Evolutionary conservation across 805 yeast genomes (phyloP).

Genomic region (Maudiozyma bulderi): DNA sequence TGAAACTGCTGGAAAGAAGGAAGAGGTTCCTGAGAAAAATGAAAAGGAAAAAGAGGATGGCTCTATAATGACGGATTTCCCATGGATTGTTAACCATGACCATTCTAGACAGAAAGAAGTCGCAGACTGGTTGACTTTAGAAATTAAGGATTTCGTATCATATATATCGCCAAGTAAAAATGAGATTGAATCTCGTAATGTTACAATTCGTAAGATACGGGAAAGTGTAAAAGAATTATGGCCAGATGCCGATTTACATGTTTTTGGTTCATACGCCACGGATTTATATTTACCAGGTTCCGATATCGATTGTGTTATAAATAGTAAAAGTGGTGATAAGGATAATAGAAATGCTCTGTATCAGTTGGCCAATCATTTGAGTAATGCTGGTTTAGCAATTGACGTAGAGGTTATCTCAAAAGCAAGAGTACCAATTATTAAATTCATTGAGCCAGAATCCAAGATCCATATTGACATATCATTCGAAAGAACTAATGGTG

Average conservation of each 20-base stretch:
- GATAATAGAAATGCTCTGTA: slow-evolving; percentile 60
- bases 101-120: slow-evolving; percentile 69
- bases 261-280: slow-evolving; percentile 92
- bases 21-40: not conserved
- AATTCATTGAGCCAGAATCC: slow-evolving; percentile 67
- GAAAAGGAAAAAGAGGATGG: not conserved
- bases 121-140: slow-evolving; percentile 79
- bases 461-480: slow-evolving; percentile 80
- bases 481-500: slow-evolving; percentile 75
- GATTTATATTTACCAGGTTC: slow-evolving; percentile 90
- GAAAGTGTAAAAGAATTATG: slow-evolving; percentile 46
- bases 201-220: slow-evolving; percentile 52
- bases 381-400: slow-evolving; percentile 51
- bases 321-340: slow-evolving; percentile 48
- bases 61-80: slow-evolving; percentile 29
- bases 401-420: slow-evolving; percentile 77
- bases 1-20: slow-evolving; percentile 5
- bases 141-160: slow-evolving; percentile 72
- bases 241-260: slow-evolving; percentile 71
- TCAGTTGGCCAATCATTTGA: slow-evolving; percentile 60
- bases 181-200: slow-evolving; percentile 61
- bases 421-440: slow-evolving; percentile 90
- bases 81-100: slow-evolving; percentile 74
- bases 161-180: slow-evolving; percentile 76
- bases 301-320: slow-evolving; percentile 87